A percentile compares a stretch with the other conserved stretches of the same genome.
Conservation (phyloP, 1,284 basidiomycete genomes). For the Puccinia triticina region DNA sequence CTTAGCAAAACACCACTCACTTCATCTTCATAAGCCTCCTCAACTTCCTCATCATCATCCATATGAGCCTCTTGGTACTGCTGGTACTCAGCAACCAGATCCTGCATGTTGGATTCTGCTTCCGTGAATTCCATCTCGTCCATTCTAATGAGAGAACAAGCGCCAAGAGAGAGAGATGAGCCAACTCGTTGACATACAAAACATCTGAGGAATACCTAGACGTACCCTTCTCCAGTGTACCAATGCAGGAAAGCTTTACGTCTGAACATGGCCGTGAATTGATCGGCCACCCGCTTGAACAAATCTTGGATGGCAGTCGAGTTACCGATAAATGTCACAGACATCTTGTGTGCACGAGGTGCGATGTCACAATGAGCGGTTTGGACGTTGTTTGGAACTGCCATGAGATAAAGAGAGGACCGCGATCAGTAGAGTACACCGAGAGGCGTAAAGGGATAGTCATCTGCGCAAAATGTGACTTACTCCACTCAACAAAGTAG, state of each 20-base stretch:
- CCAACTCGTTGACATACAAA: constrained; percentile 53
- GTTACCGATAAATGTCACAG: constrained; percentile 79
- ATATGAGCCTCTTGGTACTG: constrained; percentile 55
- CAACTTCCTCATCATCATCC: constrained; percentile 53
- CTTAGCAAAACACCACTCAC: constrained; percentile 7
- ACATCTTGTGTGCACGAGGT: constrained; percentile 60
- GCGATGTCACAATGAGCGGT: constrained; percentile 53
- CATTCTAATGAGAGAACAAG: constrained; percentile 46
- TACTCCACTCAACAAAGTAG: constrained; percentile 78
- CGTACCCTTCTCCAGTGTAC: constrained; percentile 88
- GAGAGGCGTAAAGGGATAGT: constrained; percentile 53
- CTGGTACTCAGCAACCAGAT: constrained; percentile 65
- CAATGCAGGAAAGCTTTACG: constrained; percentile 84
- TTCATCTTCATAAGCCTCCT: constrained; percentile 52
- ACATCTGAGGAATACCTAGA: background rate
- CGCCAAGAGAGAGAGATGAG: constrained; percentile 30
- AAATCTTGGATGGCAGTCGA: constrained; percentile 83
- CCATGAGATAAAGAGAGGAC: constrained; percentile 75
- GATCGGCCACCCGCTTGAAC: constrained; percentile 71
- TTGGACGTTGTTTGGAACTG: constrained; percentile 85
- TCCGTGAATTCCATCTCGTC: constrained; percentile 90
- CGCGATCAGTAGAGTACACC: constrained; percentile 53
- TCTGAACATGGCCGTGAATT: constrained; percentile 81
- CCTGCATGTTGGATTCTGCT: constrained; percentile 75
- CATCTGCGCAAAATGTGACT: constrained; percentile 54